These are phyloP conservation scores for Rutidosis leptorrhynchoides DNA, from an alignment of 129 eudicot species.

Conservation along the genomic window DNA sequence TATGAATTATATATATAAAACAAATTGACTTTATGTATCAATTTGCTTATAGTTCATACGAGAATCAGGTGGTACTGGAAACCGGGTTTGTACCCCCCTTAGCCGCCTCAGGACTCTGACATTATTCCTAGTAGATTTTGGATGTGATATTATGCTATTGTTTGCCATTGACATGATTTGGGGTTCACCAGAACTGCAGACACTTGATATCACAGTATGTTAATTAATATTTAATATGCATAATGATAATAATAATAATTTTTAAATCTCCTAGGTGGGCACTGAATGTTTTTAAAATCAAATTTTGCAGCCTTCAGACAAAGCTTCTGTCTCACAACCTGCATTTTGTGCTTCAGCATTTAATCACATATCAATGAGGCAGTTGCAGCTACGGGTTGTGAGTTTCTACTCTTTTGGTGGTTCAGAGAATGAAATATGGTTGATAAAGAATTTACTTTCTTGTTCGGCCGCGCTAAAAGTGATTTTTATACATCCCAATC, in stretches of 20 bases:
- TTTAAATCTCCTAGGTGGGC: not conserved
- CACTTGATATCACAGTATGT: not conserved
- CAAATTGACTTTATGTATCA: not conserved
- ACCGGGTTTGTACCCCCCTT: not conserved
- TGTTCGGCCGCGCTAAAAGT: conserved; percentile 4
- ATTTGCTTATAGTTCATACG: not conserved
- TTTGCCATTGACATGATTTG: conserved; percentile 7
- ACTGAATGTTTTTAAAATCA: not conserved
- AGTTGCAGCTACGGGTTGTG: not conserved
- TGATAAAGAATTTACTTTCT: conserved; percentile 11
- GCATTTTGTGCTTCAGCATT: not conserved
- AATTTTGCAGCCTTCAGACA: not conserved
- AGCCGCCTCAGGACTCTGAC: not conserved
- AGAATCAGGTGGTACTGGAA: not conserved
- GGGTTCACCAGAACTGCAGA: conserved; percentile 11
- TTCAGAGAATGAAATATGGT: not conserved
- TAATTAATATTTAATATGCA: not conserved
- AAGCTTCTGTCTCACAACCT: not conserved
- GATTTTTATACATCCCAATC: not conserved
- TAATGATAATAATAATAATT: not conserved
- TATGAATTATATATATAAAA: not conserved
- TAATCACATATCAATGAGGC: not conserved
- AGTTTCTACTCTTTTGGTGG: not conserved
- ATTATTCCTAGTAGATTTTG: not conserved
- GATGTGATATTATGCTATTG: not conserved